These are phyloP conservation scores for Diaporthe vaccinii DNA, from an alignment of 2,329 filamentous ascomycete genomes.

Conservation along the genomic window DNA sequence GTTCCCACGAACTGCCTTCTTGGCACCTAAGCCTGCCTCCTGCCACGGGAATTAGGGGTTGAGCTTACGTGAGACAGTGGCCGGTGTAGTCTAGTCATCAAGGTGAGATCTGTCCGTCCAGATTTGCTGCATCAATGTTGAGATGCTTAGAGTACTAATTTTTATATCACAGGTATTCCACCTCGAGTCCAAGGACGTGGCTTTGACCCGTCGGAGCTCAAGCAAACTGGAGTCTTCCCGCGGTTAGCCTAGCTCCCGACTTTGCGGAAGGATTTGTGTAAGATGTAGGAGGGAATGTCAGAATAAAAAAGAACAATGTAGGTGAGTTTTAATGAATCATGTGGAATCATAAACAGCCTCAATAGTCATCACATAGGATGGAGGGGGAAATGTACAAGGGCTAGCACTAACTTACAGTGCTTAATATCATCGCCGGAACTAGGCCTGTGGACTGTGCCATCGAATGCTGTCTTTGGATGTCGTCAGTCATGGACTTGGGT, in stretches of 20 bases:
- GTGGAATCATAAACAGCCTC: conserved; percentile 41
- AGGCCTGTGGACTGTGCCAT: neutral
- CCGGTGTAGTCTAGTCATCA: neutral
- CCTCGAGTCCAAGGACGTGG: neutral
- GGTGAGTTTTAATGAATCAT: conserved; percentile 41
- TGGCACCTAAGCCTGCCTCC: neutral
- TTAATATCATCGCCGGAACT: too few species aligned
- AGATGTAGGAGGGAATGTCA: neutral
- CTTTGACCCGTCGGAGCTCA: neutral
- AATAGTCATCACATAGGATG: conserved; percentile 34
- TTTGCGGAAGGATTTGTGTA: neutral
- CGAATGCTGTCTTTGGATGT: neutral
- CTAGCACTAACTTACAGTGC: neutral
- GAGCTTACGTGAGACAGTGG: neutral
- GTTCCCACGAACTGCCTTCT: neutral
- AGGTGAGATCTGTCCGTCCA: neutral
- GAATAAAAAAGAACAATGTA: conserved; percentile 40
- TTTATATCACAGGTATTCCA: neutral
- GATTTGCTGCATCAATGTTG: neutral
- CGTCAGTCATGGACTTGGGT: neutral
- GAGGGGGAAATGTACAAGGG: neutral
- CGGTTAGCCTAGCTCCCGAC: neutral
- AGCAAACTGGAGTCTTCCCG: neutral
- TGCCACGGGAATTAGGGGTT: neutral
- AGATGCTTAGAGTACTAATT: neutral